phyloP scores from a whole-genome alignment of 1,139 yeast genomes.

The Candida mesenterica region DNA sequence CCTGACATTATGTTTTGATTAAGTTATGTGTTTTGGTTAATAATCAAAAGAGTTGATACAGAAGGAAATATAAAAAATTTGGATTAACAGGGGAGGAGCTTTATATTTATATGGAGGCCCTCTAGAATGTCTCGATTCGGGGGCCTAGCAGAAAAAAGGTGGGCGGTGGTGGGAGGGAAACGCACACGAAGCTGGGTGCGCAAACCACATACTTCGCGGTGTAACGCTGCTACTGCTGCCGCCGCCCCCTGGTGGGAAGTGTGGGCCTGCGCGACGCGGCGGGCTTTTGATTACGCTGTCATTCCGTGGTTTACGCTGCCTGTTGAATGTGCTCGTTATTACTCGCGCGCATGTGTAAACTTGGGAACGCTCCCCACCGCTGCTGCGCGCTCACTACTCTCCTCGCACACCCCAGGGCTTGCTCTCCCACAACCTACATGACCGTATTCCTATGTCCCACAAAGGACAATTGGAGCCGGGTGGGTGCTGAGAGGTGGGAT shows the following conservation, averaged over 20 bases:
- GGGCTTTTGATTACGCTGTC: slow-evolving; percentile 1
- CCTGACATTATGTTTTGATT: slow-evolving; percentile 38
- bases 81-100: slow-evolving; percentile 4
- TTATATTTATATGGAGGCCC: slow-evolving; percentile 6
- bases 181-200: too few species aligned
- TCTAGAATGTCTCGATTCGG: too few species aligned
- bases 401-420: too few species aligned
- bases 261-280: background rate
- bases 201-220: too few species aligned
- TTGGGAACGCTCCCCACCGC: slow-evolving; percentile 5
- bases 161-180: too few species aligned
- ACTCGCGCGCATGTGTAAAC: slow-evolving; percentile 10
- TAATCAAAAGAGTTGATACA: background rate
- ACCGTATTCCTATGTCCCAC: too few species aligned
- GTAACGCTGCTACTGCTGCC: too few species aligned
- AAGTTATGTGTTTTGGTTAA: slow-evolving; percentile 1
- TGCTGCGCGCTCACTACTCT: too few species aligned
- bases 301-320: background rate
- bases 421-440: too few species aligned
- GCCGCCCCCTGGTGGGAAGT: background rate
- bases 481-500: too few species aligned
- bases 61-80: slow-evolving; percentile 1
- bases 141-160: too few species aligned
- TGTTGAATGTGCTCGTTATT: slow-evolving; percentile 1
- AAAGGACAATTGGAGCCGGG: too few species aligned